A percentile compares a stretch with the other conserved stretches of the same genome.
Evolutionary conservation across 306 rosid species (phyloP).

Genomic region (Boehmeria nivea): DNA sequence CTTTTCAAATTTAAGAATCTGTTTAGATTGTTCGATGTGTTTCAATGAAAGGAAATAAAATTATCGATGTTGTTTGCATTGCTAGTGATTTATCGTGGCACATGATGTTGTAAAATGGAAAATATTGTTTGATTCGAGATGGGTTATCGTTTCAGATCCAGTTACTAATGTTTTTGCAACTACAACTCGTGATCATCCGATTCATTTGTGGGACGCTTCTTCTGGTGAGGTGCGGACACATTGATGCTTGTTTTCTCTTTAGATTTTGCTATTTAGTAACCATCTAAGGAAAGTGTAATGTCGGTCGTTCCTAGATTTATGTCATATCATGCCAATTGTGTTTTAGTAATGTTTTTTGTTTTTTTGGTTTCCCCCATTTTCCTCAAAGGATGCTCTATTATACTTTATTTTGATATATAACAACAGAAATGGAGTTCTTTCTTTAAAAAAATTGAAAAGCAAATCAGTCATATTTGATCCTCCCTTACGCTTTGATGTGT

Average conservation of each 20-base stretch:
- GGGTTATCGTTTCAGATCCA: conserved; percentile 50
- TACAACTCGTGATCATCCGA: conserved; percentile 87
- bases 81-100: neutral
- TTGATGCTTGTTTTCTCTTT: conserved; percentile 2
- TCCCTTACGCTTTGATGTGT: too few species aligned
- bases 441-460: too few species aligned
- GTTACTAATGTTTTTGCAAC: conserved; percentile 85
- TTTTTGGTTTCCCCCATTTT: too few species aligned
- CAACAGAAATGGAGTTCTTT: too few species aligned
- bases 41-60: neutral
- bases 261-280: neutral
- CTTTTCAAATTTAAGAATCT: neutral
- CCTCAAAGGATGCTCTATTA: too few species aligned
- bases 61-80: neutral
- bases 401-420: too few species aligned
- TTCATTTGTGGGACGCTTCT: conserved; percentile 95
- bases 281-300: too few species aligned
- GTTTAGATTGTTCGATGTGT: neutral
- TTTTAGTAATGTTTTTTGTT: too few species aligned
- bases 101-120: neutral
- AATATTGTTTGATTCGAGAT: conserved; percentile 27
- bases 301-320: too few species aligned
- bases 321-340: too few species aligned
- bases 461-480: too few species aligned
- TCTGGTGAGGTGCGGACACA: conserved; percentile 65